Evolutionary conservation across 305 asterid species (phyloP).

Genomic region (Solanum aculeatissimum): DNA sequence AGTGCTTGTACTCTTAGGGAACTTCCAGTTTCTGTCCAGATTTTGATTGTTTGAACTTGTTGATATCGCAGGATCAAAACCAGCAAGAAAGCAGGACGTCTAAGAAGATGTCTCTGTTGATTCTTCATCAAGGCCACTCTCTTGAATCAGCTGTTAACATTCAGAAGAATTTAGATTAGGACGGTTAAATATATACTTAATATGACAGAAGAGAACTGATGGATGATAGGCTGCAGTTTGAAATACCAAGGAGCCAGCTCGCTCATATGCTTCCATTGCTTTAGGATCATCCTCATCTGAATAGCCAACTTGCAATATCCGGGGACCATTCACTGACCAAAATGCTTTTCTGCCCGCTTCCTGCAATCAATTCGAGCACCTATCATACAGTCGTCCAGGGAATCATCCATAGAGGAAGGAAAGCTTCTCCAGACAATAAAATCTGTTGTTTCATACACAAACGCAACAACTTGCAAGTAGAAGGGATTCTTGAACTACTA

Average conservation of each 20-base stretch:
- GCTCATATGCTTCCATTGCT: constrained; percentile 91
- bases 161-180: neutral
- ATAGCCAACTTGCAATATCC: constrained; percentile 82
- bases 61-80: neutral
- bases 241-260: constrained; percentile 84
- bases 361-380: constrained; percentile 17
- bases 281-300: constrained; percentile 69
- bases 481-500: neutral
- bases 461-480: neutral
- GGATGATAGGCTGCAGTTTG: neutral
- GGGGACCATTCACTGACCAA: constrained; percentile 92
- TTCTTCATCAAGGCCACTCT: constrained; percentile 30
- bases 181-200: neutral
- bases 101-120: constrained; percentile 10
- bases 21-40: neutral
- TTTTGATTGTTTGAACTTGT: neutral
- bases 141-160: constrained; percentile 57
- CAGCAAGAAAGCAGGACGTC: neutral
- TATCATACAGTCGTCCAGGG: neutral
- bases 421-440: neutral
- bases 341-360: constrained; percentile 92
- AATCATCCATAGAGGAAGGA: neutral
- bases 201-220: neutral
- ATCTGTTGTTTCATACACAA: neutral
- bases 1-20: neutral